Evolutionary conservation across 441 rosid genomes (phyloP), one percentile per base, ranked within the genome.

Genomic region (Mallotus japonicus): DNA sequence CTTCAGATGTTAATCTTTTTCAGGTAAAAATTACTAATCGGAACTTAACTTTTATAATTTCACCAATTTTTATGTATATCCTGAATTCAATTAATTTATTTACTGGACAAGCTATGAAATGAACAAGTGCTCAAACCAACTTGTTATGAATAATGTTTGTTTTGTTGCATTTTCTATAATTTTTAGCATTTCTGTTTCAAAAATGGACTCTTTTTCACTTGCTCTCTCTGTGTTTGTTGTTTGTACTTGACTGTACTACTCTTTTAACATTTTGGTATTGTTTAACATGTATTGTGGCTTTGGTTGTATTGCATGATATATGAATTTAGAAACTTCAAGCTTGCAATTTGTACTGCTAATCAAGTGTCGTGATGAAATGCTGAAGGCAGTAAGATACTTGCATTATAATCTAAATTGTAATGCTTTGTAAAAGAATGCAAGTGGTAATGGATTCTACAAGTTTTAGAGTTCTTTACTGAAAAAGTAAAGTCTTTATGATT

Each of bases 1-100:
- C 98, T 53, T 77, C 96, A 15, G 98, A 93, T 90, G 92, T 78
- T 81, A 91, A 88, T 75, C 99, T 92, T 85, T 90, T 93, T 86
- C 97, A 92, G 99, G 99, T 95, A 95, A 90, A 82, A 69, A 24
- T 55, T 72, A 77, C 59, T 59, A 49, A 8, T 76, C 66, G 28
- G 14, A 40, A 65, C 56, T 51, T 4, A 34, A 32, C 42, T 72
- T 12, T 37, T 37, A 37, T 37, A 56, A 46, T 65, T 44, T 58
- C 15, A 15, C 44, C 16, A 17, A 9, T 53, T 56, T 66, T 11
- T 54, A 10, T 44, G 6, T 65, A 13, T 56, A 8, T 70, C 3
- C 20, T 28, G 20, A 46, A 13, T 22, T 62, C 49, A 28, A 2
- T 28, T 28, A 28, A 28, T 28, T 28, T 28, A 28, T 28, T 28